A percentile compares a stretch with the other conserved stretches of the same genome.
These are phyloP conservation scores for Fremontodendron californicum DNA, from an alignment of 345 rosid species.

Conservation along the genomic window DNA sequence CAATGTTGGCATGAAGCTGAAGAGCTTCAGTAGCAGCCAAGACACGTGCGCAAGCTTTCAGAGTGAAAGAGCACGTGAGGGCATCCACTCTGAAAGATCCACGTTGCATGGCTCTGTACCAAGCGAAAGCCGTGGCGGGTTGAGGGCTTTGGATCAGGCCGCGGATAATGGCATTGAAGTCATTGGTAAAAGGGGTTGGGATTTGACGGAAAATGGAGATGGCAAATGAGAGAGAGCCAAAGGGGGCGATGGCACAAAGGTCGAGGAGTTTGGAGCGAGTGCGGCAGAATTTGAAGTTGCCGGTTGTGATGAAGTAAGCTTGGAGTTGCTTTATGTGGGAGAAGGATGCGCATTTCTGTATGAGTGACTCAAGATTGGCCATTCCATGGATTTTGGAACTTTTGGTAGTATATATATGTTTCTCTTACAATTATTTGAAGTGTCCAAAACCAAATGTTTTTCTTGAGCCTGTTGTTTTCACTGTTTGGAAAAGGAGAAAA, in stretches of 20 bases:
- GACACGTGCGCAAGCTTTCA: slow-evolving; percentile 76
- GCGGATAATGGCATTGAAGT: slow-evolving; percentile 83
- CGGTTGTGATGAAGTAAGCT: slow-evolving; percentile 54
- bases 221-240: slow-evolving; percentile 57
- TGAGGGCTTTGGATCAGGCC: slow-evolving; percentile 52
- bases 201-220: slow-evolving; percentile 41
- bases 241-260: slow-evolving; percentile 55
- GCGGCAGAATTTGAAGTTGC: slow-evolving; percentile 40
- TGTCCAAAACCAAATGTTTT: too few relatives aligned
- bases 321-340: slow-evolving; percentile 66
- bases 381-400: slow-evolving; percentile 19
- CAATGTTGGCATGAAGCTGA: slow-evolving; percentile 58
- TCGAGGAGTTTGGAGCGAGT: slow-evolving; percentile 76
- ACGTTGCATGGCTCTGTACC: slow-evolving; percentile 53
- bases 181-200: slow-evolving; percentile 62
- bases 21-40: slow-evolving; percentile 39
- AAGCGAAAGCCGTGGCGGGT: slow-evolving; percentile 50
- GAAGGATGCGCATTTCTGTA: slow-evolving; percentile 40
- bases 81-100: slow-evolving; percentile 53
- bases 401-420: too few relatives aligned
- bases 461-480: too few relatives aligned
- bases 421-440: background rate
- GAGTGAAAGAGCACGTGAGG: slow-evolving; percentile 70
- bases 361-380: slow-evolving; percentile 38
- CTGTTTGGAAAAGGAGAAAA: too few relatives aligned